Evolutionary conservation across 257 asterid genomes (phyloP), one percentile per base, ranked within the genome.

Genomic region (Solanum etuberosum): DNA sequence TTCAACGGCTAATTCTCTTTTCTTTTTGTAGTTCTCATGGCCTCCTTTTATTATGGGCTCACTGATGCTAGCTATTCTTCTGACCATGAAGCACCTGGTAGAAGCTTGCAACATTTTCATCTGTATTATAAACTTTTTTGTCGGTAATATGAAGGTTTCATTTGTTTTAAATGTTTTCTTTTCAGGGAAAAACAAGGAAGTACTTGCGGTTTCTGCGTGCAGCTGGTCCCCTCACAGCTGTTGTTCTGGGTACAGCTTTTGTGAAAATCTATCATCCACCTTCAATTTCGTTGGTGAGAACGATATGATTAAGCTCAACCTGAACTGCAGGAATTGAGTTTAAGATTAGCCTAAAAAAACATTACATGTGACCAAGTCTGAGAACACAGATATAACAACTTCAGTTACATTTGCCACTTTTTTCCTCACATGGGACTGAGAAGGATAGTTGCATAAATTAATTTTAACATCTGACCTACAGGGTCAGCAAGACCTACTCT

Each of bases 201-300:
- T 38, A 76, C 68, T 91, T 97, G 68, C 95, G 95, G 83, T 93
- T 97, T 90, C 89, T 96, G 73, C 95, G 98, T 86, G 99, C 99
- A 73, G 90, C 98, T 88, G 99, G 99, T 89, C 99, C 99, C 87
- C 98, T 96, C 54, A 97, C 99, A 63, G 99, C 98, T 86, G 98
- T 97, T 85, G 95, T 96, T 89, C 91, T 97, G 88, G 97, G 99
- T 85, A 94, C 99, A 85, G 80, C 89, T 38, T 90, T 96, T 90
- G 99, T 90, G 88, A 92, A 93, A 91, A 83, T 97, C 71, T 94
- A 35, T 91, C 93, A 92, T 77, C 99, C 99, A 74, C 86, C 97
- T 90, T 92, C 99, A 68, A 96, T 97, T 89, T 89, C 99, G 82
- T 90, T 97, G 98, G 99, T 96, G 93, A 95, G 96, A 87, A 90